Base-by-base conservation (phyloP, 306 rosid genomes). In the Gillenia trifoliata region DNA sequence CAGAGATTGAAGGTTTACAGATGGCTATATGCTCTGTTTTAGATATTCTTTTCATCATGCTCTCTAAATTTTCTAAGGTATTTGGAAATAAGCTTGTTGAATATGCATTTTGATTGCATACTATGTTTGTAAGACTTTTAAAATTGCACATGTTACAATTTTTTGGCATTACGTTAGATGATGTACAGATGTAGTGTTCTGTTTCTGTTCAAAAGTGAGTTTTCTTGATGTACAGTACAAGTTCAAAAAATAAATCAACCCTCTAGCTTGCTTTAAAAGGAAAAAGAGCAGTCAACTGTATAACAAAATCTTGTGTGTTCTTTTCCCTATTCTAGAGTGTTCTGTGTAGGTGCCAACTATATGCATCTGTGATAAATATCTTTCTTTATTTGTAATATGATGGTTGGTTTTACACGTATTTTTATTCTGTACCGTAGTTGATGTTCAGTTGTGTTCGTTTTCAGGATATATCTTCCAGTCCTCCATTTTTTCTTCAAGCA, bases 1-100 rank as follows among this genome's bases (percentile, higher is more conserved):
- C 78, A 86, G 98, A 91, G 86, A 86, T 91, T 77, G 98, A 94
- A 78, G 94, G 96, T 40, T 82, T 94, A 77, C 89, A 89, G 75
- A 76, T 76, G 82, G 95, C 96, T 61, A 78, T 91, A 54, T 79
- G 84, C 76, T 86, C 94, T 81, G 92, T 77, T 76, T 75, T 94
- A 73, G 96, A 94, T 73, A 83, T 91, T 64, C 80, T 90, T 64
- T 87, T 80, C 77, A 70, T 79, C 77, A 82, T 91, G 90, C 87
- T 92, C 76, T 76, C 83, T 82, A 86, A 88, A 75, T 85, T 88
- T 81, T 81, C 95, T 1, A 89, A 94, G 98, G 96, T 94, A 63
- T 33, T 36, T 55, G 40, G 68, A 80, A 71, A 25, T 36, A 52
- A 38, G 47, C 29, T 29, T 43, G 60, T 2, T 25, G 36, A 72